phyloP scores from a whole-genome alignment of 1,284 basidiomycete genomes.

The Lentinula novae-zelandiae region DNA sequence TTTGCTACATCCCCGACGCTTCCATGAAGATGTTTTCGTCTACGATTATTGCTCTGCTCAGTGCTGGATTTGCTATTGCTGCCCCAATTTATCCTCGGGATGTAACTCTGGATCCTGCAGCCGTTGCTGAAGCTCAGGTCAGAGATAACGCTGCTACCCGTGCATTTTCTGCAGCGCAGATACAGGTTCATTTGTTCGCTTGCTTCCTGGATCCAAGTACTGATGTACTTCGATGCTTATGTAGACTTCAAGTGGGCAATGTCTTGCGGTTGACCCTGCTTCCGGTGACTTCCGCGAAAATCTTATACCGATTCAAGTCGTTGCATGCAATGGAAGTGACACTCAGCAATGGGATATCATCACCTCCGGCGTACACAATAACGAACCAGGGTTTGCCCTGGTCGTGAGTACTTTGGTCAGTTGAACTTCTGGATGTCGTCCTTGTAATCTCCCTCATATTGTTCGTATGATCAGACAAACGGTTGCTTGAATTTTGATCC shows the following conservation, averaged over 20 bases:
- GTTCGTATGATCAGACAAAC: constrained; percentile 10
- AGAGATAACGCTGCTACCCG: constrained; percentile 22
- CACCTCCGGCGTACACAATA: constrained; percentile 16
- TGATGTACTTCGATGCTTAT: neutral
- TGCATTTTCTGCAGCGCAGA: constrained; percentile 17
- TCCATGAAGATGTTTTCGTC: constrained; percentile 17
- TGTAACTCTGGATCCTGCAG: constrained; percentile 18
- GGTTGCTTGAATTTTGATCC: constrained; percentile 19
- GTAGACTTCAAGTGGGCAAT: constrained; percentile 20
- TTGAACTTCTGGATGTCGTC: neutral
- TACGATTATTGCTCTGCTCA: constrained; percentile 18
- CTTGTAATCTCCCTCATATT: neutral
- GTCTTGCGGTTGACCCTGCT: constrained; percentile 16
- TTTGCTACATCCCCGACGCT: constrained; percentile 6
- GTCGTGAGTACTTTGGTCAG: constrained; percentile 16
- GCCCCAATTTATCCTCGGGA: constrained; percentile 19
- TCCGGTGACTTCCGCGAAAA: constrained; percentile 18
- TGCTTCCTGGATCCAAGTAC: neutral
- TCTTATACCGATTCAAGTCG: constrained; percentile 16
- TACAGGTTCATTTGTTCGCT: constrained; percentile 13
- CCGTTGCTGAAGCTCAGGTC: constrained; percentile 20
- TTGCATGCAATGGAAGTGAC: constrained; percentile 16
- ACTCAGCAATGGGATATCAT: constrained; percentile 18
- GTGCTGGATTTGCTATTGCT: constrained; percentile 19
- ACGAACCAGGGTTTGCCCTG: constrained; percentile 12